Percentiles rank a stretch among this genome's conserved stretches.
Evolutionary conservation across 108 stramenopile species (phyloP).

Genomic region (Cyclotella kingstonii): DNA sequence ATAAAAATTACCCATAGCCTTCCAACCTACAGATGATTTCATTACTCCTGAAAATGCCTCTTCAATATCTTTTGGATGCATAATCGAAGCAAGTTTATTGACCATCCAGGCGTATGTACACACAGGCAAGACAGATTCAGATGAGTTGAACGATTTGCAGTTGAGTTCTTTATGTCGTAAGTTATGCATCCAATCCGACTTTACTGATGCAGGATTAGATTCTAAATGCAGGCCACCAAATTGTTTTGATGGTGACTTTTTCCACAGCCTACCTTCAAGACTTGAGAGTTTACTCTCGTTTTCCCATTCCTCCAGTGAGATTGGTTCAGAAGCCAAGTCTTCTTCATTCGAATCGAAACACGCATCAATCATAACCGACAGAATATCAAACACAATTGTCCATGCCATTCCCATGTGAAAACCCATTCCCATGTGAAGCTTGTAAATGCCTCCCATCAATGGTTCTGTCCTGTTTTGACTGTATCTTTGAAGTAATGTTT

Average conservation of each 20-base stretch:
- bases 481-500: conserved; percentile 10
- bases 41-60: conserved; percentile 7
- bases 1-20: conserved; percentile 12
- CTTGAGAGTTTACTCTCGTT: neutral
- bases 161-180: neutral
- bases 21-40: conserved; percentile 19
- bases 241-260: neutral
- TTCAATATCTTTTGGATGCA: neutral
- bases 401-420: conserved; percentile 28
- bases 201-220: neutral
- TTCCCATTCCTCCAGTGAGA: conserved; percentile 2
- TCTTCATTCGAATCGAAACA: conserved; percentile 5
- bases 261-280: neutral
- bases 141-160: neutral
- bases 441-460: conserved; percentile 4
- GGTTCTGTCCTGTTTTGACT: conserved; percentile 8
- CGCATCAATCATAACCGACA: conserved; percentile 15
- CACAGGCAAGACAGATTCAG: neutral
- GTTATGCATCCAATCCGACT: neutral
- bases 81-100: conserved; percentile 3
- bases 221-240: conserved; percentile 1
- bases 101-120: conserved; percentile 28
- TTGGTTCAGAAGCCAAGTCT: neutral
- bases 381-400: conserved; percentile 26
- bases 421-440: conserved; percentile 24